Conservation (phyloP, 139 green algal genomes). For the Chlamydomonas schloesseri region DNA sequence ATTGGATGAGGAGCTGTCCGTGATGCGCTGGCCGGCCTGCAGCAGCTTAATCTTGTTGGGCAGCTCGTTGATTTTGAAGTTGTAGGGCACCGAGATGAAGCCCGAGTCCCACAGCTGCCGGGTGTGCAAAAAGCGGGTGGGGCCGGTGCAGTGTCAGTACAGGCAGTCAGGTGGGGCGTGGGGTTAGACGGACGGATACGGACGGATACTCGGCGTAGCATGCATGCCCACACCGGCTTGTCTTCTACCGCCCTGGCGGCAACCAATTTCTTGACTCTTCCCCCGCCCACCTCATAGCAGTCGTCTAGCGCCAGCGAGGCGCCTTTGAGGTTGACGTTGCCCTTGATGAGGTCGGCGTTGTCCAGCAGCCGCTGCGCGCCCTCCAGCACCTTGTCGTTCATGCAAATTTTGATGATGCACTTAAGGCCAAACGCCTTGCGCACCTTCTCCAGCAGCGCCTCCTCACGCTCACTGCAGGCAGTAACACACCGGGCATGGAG, state of each 20-base stretch:
- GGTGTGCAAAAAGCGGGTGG: not conserved
- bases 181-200: not conserved
- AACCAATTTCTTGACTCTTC: not conserved
- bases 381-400: constrained; percentile 71
- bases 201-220: too few species aligned
- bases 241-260: too few species aligned
- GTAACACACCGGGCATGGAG: too few species aligned
- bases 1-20: constrained; percentile 1
- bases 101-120: constrained; percentile 86
- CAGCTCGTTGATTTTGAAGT: constrained; percentile 83
- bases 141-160: too few species aligned
- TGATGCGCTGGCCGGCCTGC: constrained; percentile 49
- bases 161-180: too few species aligned
- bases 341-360: constrained; percentile 76
- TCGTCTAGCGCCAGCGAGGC: constrained; percentile 91
- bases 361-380: constrained; percentile 83
- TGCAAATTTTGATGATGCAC: constrained; percentile 70
- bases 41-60: constrained; percentile 69
- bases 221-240: too few species aligned
- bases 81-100: constrained; percentile 93
- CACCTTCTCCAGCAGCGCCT: constrained; percentile 71
- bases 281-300: constrained; percentile 84
- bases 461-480: constrained; percentile 57
- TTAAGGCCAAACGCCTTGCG: constrained; percentile 54
- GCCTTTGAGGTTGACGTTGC: constrained; percentile 79